phyloP scores from a whole-genome alignment of 2,329 filamentous ascomycete species.

The Colletotrichum gloeosporioides region DNA sequence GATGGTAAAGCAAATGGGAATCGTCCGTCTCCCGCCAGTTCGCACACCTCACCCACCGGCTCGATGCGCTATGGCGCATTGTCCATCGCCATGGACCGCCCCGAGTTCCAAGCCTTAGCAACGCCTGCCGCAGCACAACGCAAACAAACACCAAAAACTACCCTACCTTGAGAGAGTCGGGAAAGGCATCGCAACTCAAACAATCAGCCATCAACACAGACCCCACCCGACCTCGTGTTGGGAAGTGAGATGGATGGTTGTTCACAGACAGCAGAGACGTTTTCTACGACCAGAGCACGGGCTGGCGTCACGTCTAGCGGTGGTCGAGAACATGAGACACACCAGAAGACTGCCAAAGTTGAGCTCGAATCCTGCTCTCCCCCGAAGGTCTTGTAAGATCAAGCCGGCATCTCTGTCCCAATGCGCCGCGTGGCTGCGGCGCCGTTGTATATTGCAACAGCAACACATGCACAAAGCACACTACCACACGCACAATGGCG shows the following conservation, averaged over 20 bases:
- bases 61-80: background rate
- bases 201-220: constrained; percentile 2
- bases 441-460: constrained; percentile 11
- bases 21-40: constrained; percentile 6
- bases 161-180: background rate
- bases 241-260: background rate
- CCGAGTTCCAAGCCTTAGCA: background rate
- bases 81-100: constrained; percentile 5
- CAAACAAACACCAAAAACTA: background rate
- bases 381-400: background rate
- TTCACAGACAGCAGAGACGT: constrained; percentile 5
- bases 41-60: background rate
- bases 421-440: constrained; percentile 10
- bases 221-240: constrained; percentile 8
- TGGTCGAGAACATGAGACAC: background rate
- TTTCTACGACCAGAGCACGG: constrained; percentile 17
- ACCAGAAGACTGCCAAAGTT: constrained; percentile 1
- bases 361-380: background rate
- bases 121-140: background rate
- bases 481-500: background rate
- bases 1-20: constrained; percentile 17
- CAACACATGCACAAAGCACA: constrained; percentile 8
- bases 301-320: constrained; percentile 17
- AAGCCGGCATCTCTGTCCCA: background rate
- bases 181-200: background rate